Evolutionary conservation across 2,329 filamentous ascomycete genomes (phyloP).

Genomic region (Botrytis aclada): DNA sequence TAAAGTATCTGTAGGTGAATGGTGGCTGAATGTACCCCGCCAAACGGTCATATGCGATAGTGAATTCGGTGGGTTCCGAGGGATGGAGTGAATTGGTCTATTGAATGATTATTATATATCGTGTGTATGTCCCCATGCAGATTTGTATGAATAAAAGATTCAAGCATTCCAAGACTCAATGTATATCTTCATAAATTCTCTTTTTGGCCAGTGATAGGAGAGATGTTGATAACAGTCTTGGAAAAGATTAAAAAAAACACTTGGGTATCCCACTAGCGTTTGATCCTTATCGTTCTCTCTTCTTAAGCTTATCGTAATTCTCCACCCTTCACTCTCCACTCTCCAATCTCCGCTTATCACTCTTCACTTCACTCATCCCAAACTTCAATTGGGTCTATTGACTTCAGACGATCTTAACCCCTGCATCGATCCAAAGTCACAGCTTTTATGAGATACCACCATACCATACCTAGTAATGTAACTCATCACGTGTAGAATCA

Average conservation of each 20-base stretch:
- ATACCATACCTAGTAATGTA: no score
- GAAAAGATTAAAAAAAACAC: not conserved
- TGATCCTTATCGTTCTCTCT: not conserved
- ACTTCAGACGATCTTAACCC: not conserved
- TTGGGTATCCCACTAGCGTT: not conserved
- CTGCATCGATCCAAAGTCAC: not conserved
- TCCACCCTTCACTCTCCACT: not conserved
- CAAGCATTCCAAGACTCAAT: not conserved
- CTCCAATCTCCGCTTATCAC: no score
- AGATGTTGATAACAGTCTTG: not conserved
- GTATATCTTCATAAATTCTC: not conserved
- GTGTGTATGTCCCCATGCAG: not conserved
- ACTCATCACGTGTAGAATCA: not conserved
- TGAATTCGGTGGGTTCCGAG: not conserved
- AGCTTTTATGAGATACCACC: not conserved
- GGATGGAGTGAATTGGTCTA: not conserved
- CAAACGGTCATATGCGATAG: not conserved
- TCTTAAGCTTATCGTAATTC: not conserved
- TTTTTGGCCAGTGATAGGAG: not conserved
- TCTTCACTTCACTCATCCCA: not conserved
- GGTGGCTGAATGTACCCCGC: slow-evolving; percentile 2
- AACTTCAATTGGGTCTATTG: not conserved
- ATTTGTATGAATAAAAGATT: not conserved
- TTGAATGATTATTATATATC: not conserved
- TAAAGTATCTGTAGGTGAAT: not conserved